Conservation (phyloP, 2,329 filamentous ascomycete genomes). For the Tolypocladium sp. region DNA sequence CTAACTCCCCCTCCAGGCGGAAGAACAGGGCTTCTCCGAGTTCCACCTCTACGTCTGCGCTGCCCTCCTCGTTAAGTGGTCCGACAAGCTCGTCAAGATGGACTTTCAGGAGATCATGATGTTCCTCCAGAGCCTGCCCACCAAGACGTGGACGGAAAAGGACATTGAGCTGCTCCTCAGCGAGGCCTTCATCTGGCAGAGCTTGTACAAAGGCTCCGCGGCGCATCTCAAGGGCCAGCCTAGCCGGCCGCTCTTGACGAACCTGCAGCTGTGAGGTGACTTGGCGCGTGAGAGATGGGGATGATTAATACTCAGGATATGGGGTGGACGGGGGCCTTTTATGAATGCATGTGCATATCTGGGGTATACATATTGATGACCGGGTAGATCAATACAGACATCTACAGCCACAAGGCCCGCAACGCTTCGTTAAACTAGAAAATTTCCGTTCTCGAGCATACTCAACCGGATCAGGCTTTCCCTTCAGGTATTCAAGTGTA, state of each 20-base stretch:
- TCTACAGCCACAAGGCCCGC: not conserved
- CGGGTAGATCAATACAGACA: not conserved
- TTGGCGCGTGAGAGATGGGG: not conserved
- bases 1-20: slow-evolving; percentile 51
- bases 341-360: not conserved
- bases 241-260: slow-evolving; percentile 22
- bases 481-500: not conserved
- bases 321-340: not conserved
- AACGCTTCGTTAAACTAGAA: too few relatives aligned
- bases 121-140: slow-evolving; percentile 93
- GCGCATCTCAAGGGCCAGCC: slow-evolving; percentile 66
- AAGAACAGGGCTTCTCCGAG: slow-evolving; percentile 96
- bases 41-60: slow-evolving; percentile 98
- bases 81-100: slow-evolving; percentile 88
- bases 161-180: slow-evolving; percentile 93
- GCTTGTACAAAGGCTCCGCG: slow-evolving; percentile 85
- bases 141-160: slow-evolving; percentile 91
- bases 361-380: not conserved
- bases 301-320: not conserved
- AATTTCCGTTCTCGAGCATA: not conserved
- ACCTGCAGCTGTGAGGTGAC: slow-evolving; percentile 23
- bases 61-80: slow-evolving; percentile 97
- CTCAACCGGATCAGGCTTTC: not conserved
- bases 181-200: slow-evolving; percentile 98
- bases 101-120: slow-evolving; percentile 99